Conservation (phyloP, 2,329 filamentous ascomycete genomes). For the Dothidotthia symphoricarpi region DNA sequence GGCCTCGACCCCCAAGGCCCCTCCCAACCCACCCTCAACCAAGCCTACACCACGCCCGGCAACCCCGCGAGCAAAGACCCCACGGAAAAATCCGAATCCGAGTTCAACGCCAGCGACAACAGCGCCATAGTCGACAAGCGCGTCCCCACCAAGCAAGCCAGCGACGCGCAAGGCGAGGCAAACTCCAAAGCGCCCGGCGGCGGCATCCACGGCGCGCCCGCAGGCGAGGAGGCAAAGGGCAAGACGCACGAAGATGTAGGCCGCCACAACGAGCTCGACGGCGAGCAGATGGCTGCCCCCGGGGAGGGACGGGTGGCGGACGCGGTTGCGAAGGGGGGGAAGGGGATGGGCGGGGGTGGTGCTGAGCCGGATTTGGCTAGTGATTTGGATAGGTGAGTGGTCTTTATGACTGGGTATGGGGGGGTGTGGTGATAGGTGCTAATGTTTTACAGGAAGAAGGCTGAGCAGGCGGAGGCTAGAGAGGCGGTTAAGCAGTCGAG, state of each 20-base stretch:
- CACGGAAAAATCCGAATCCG: slow-evolving; percentile 36
- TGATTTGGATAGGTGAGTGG: slow-evolving; percentile 46
- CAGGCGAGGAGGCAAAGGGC: slow-evolving; percentile 47
- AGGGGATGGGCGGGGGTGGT: slow-evolving; percentile 36
- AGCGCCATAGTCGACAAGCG: slow-evolving; percentile 36
- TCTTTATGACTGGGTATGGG: not conserved
- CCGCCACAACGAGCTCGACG: slow-evolving; percentile 48
- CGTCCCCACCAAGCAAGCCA: slow-evolving; percentile 40
- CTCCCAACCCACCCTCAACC: slow-evolving; percentile 46
- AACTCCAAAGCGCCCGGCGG: slow-evolving; percentile 29
- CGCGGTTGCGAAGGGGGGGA: slow-evolving; percentile 40
- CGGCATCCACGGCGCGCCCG: slow-evolving; percentile 46
- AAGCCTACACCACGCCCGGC: slow-evolving; percentile 49
- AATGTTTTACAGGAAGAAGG: slow-evolving; percentile 46
- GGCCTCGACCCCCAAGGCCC: slow-evolving; percentile 43
- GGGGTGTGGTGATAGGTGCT: slow-evolving; percentile 6
- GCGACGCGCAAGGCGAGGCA: slow-evolving; percentile 40
- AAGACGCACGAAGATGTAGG: slow-evolving; percentile 44
- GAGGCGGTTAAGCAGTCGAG: slow-evolving; percentile 44
- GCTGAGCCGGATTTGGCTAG: slow-evolving; percentile 43
- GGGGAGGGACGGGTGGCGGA: slow-evolving; percentile 48
- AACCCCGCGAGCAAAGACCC: slow-evolving; percentile 48
- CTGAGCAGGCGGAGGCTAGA: slow-evolving; percentile 47
- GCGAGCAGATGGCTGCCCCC: slow-evolving; percentile 49
- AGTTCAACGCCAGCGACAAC: slow-evolving; percentile 37